phyloP scores from a whole-genome alignment of 371 early-diverging fungal species.

The Fennellomyces sp. region DNA sequence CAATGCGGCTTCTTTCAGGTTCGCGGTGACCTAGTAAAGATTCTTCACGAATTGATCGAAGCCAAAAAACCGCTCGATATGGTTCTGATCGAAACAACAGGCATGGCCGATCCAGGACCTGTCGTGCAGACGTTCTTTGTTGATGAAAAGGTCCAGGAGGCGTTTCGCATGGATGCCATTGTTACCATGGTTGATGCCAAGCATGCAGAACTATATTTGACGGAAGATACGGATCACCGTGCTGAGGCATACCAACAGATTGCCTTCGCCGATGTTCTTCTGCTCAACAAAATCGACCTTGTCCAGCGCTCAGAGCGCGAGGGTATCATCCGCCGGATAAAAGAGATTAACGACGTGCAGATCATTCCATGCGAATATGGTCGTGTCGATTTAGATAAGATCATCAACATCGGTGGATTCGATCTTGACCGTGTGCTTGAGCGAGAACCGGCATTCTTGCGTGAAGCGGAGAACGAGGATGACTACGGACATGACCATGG shows the following conservation, averaged over 20 bases:
- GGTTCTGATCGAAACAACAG: slow-evolving; percentile 41
- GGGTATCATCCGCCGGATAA: slow-evolving; percentile 5
- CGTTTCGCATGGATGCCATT: slow-evolving; percentile 33
- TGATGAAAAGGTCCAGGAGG: slow-evolving; percentile 24
- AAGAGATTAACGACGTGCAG: slow-evolving; percentile 21
- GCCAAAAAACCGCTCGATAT: slow-evolving; percentile 22
- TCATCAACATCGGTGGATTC: slow-evolving; percentile 31
- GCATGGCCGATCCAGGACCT: slow-evolving; percentile 45
- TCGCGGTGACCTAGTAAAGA: slow-evolving; percentile 34
- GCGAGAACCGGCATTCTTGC: slow-evolving; percentile 29
- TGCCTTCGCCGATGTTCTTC: slow-evolving; percentile 36
- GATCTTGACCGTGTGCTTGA: slow-evolving; percentile 33
- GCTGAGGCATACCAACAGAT: slow-evolving; percentile 30
- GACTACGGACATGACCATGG: slow-evolving; percentile 3
- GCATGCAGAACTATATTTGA: slow-evolving; percentile 23
- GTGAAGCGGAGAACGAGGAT: not conserved
- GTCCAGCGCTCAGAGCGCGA: slow-evolving; percentile 17
- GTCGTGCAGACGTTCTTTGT: slow-evolving; percentile 37
- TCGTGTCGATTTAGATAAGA: slow-evolving; percentile 23
- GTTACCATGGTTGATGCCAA: slow-evolving; percentile 42
- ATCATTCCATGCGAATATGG: slow-evolving; percentile 24
- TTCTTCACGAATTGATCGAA: slow-evolving; percentile 23
- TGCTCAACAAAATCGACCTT: slow-evolving; percentile 43
- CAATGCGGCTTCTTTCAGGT: slow-evolving; percentile 11
- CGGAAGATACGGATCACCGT: slow-evolving; percentile 5